Base-by-base conservation (phyloP, 2,329 filamentous ascomycete genomes). In the Aspergillus sp. region DNA sequence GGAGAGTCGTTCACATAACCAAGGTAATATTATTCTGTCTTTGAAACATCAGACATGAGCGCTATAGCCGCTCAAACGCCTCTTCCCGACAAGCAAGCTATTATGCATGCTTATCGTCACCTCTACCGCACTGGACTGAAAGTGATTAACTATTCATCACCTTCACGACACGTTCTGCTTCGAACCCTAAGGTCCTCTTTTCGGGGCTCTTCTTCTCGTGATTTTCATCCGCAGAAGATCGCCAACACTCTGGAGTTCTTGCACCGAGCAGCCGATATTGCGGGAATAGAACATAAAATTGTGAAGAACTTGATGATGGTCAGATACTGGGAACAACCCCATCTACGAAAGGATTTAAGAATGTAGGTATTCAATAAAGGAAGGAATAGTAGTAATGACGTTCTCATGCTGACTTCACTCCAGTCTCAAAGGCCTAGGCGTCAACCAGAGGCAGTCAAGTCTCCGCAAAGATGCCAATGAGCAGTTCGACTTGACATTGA, bases 111-210 rank as follows among this genome's bases (percentile, higher is more conserved):
- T 47, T 87, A 87, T 64, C 80, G 84, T 54, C 75, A 79, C 50
- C 71, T 87, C 40, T 82, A 81, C 58, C 77, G 80, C 21, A 73
- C 77, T 25, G 72, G 76, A 7, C 70, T 86, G 17, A 76, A 77
- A 48, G 81, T 81, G 3, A 71, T 85, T 49, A 78, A 80, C 51
- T 84, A 82, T 67, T 78, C 83, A 1, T 78, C 75, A 45, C 84
- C 84, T 10, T 76, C 78, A 17, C 81, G 82, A 49, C 78, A 79
- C 68, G 76, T 80, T 2, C 65, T 84, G 16, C 77, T 76, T 47
- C 68, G 76, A 47, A 72, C 68, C 23, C 57, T 79, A 38, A 71
- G 72, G 47, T 66, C 66, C 7, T 61, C 74, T 21, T 79, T 78
- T 64, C 71, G 76, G 51, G 67, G 66, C 11, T 68, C 65, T 21